Evolutionary conservation across 495 filamentous ascomycete species (phyloP), one percentile per base, ranked within the genome.

Genomic region (Hypoxylon perforatum): DNA sequence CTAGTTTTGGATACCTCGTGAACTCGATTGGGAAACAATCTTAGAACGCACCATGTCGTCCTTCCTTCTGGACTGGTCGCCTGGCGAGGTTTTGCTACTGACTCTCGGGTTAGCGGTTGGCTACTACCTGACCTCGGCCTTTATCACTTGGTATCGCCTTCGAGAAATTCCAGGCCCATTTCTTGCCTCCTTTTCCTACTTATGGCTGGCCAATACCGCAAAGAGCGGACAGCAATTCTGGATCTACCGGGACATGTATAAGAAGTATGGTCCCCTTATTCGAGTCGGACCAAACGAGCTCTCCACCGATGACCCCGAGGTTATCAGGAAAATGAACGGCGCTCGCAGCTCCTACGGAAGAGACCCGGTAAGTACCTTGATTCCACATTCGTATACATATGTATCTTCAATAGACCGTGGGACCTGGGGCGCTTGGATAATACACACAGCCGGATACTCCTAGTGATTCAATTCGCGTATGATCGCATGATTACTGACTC

Each of bases 211-310:
- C 10, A 45, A 59, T 28, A 58, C 54, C 19, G 52, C 67, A 17
- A 58, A 30, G 45, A 59, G 38, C 47, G 68, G 74, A 30, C 65
- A 60, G 45, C 61, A 67, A 51, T 62, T 73, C 60, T 53, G 53
- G 36, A 21, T 41, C 9, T 46, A 44, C 56, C 47, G 57, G 30
- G 22, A 21, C 25, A 44, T 42, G 47, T 72, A 38, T 5, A 66
- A 57, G 45, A 66, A 61, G 41, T 72, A 74, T 19, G 80, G 77
- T 6, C 74, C 76, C 3, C 73, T 83, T 7, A 73, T 80, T n/a
- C 73, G 81, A 23, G 70, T 84, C 39, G 78, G 72, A 0, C 82
- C 80, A 9, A 72, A 79, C 41, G 69, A 73, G 15, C 70, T 84
- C 28, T 61, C 80, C 39, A 80, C 76, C 3, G 69, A 73, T 38